Conservation (phyloP, 306 rosid genomes). For the Rosa lucieae region DNA sequence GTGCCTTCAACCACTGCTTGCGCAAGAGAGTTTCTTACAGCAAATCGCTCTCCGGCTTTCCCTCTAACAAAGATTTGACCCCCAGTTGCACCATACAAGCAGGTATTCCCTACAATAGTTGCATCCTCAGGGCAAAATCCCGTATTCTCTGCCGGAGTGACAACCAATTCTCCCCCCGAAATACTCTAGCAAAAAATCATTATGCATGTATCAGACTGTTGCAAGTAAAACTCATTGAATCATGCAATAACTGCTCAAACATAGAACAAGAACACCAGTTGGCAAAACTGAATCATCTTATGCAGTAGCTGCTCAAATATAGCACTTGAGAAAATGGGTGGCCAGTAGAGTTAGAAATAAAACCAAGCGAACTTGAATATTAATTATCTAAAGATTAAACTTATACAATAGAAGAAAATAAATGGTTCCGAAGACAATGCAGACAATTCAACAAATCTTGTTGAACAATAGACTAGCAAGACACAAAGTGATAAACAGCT, state of each 20-base stretch:
- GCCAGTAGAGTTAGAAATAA: background rate
- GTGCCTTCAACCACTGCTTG: slow-evolving; percentile 98
- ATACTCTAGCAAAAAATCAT: slow-evolving; percentile 64
- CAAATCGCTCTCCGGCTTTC: slow-evolving; percentile 96
- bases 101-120: slow-evolving; percentile 94
- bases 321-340: background rate
- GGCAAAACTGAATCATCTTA: background rate
- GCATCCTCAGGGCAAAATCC: slow-evolving; percentile 95
- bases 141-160: slow-evolving; percentile 73
- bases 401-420: background rate
- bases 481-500: background rate
- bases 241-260: background rate
- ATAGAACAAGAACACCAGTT: background rate
- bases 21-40: slow-evolving; percentile 98
- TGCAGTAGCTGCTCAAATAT: background rate
- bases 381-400: background rate
- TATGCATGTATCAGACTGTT: slow-evolving; percentile 32
- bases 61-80: slow-evolving; percentile 95
- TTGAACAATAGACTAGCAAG: too few relatives aligned
- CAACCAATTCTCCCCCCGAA: slow-evolving; percentile 95
- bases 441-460: background rate
- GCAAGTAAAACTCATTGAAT: background rate
- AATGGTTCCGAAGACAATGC: background rate
- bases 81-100: slow-evolving; percentile 98
- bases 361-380: background rate